phyloP scores from a whole-genome alignment of 352 stramenopile genomes.

The Phytophthora pseudosyringae region DNA sequence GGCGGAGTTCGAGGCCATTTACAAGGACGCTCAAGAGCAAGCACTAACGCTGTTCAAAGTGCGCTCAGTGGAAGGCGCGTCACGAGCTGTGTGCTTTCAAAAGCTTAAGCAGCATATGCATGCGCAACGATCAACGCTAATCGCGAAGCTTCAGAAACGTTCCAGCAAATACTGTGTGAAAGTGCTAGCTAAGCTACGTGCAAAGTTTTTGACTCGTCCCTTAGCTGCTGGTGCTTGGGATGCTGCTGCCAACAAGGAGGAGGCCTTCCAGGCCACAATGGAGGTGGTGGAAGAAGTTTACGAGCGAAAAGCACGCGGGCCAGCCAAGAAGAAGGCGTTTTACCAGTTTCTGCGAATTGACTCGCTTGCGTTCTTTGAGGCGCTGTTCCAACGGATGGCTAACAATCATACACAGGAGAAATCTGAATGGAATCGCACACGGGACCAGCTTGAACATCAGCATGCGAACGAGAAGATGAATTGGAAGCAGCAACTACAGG shows the following conservation, averaged over 20 bases:
- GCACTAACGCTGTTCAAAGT: constrained; percentile 72
- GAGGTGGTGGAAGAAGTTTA: constrained; percentile 61
- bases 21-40: constrained; percentile 80
- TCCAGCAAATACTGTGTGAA: constrained; percentile 63
- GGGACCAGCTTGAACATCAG: constrained; percentile 45
- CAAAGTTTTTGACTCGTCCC: constrained; percentile 48
- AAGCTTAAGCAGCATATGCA: constrained; percentile 81
- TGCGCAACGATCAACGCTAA: constrained; percentile 53
- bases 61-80: constrained; percentile 71
- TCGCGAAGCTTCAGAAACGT: constrained; percentile 62
- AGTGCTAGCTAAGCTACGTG: constrained; percentile 46
- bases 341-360: constrained; percentile 74
- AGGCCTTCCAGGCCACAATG: constrained; percentile 48
- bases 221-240: constrained; percentile 53
- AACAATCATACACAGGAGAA: constrained; percentile 31
- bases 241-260: constrained; percentile 26
- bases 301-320: constrained; percentile 61
- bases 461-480: constrained; percentile 48
- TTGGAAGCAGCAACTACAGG: constrained; percentile 53
- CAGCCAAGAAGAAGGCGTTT: constrained; percentile 71
- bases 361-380: constrained; percentile 55
- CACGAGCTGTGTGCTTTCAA: constrained; percentile 67
- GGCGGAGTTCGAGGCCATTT: constrained; percentile 72
- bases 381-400: constrained; percentile 50
- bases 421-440: constrained; percentile 33